Percentiles rank a stretch among this genome's conserved stretches.
Conservation (phyloP, 2,329 filamentous ascomycete species). For the Monosporascus sp. region DNA sequence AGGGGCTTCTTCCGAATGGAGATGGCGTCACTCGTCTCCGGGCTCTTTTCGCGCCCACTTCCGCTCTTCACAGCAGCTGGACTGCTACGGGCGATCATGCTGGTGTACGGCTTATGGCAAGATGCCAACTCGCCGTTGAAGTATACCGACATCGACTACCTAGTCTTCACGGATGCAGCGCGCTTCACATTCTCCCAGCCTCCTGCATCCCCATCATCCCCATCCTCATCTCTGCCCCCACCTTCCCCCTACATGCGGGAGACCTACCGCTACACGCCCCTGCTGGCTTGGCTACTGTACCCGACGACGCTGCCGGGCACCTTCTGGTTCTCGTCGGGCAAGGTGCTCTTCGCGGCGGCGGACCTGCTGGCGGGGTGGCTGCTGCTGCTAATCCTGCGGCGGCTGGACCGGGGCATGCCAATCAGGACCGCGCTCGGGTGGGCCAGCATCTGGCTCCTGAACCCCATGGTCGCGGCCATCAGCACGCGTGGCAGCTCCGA, state of each 20-base stretch:
- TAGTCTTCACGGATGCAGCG: conserved; percentile 94
- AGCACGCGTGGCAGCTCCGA: conserved; percentile 93
- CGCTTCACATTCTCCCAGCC: conserved; percentile 48
- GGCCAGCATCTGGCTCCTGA: conserved; percentile 86
- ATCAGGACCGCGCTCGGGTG: conserved; percentile 62
- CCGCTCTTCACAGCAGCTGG: conserved; percentile 55
- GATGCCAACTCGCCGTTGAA: conserved; percentile 89
- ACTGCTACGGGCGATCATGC: conserved; percentile 64
- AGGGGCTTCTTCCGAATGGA: background rate
- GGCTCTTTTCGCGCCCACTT: conserved; percentile 33
- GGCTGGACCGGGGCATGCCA: conserved; percentile 39
- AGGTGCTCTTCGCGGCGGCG: conserved; percentile 76
- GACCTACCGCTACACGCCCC: conserved; percentile 94
- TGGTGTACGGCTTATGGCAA: conserved; percentile 88
- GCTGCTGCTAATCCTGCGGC: conserved; percentile 32
- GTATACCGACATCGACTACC: conserved; percentile 98
- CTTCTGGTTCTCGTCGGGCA: conserved; percentile 76
- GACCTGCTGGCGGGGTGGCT: conserved; percentile 80
- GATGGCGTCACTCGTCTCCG: conserved; percentile 20
- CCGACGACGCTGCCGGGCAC: conserved; percentile 56
- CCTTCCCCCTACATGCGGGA: conserved; percentile 79
- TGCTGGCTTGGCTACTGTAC: conserved; percentile 85
- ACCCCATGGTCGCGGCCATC: conserved; percentile 97
- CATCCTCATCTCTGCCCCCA: conserved; percentile 67
- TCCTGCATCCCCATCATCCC: conserved; percentile 56